Evolutionary conservation across 2,329 filamentous ascomycete species (phyloP), one percentile per base, ranked within the genome.

Genomic region (Huntiella moniliformis): DNA sequence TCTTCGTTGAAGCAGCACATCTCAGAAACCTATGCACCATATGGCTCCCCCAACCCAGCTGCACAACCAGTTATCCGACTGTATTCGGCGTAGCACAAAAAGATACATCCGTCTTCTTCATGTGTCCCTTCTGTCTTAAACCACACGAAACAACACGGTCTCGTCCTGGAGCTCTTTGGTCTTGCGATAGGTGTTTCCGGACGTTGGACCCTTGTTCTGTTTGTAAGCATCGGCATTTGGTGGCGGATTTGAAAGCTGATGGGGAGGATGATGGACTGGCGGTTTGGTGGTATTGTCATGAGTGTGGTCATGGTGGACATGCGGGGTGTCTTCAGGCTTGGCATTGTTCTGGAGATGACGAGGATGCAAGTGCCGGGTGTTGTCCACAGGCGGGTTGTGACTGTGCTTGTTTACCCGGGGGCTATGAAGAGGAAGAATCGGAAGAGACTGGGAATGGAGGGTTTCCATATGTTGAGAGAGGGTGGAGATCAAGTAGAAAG

Each of bases 331-430:
- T 79, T 1, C 65, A 70, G 45, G 63, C 63, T 2, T 79, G 75
- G 75, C 74, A 79, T 56, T 50, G 51, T 1, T 51, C 56, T 1
- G 8, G 44, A 31, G 10, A 35, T 33, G 37, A 11, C 4, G 31
- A 12, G 3, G 22, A 43, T 11, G 42, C 42, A 8, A 22, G 7
- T 31, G 71, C 68, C 41, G 75, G 75, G 0, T 76, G 68, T 56
- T 79, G 75, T 51, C 74, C 75, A 1, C 58, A 76, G n/a, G 73
- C 78, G 51, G 74, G 75, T 0, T 79, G 75, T 54, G 69, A 74
- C 3, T 75, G 79, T 53, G 71, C 71, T 22, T 79, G 75, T 50
- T 63, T 79, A 0, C 73, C 73, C 0, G 71, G 73, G 7, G 22
- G 22, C 22, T 28, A 28, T 28, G 22, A 28, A 28, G 22, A 28